Base-by-base conservation (phyloP, 768 basidiomycete genomes). In the Suillus spraguei region DNA sequence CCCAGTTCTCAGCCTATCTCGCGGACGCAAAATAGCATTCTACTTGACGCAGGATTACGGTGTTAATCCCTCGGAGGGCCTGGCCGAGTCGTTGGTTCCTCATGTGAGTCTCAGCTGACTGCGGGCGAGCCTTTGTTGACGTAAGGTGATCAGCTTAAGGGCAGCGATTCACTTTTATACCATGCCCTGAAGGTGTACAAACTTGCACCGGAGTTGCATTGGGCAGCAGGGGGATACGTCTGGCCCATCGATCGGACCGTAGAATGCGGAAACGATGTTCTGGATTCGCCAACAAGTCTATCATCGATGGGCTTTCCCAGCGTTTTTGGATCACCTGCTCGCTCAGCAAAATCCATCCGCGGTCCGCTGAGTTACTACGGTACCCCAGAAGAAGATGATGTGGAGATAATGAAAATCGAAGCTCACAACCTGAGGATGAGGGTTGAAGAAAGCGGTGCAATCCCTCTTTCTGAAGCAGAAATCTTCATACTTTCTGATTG, bases 161-260 rank as follows among this genome's bases (percentile, higher is more conserved):
- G 89, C 41, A 87, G 87, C 24, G 92, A 94, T 69, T 86, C 88
- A 5, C 73, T 91, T 38, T 74, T 94, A 9, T 92, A 91, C 72
- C 89, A 91, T 59, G 88, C 91, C 3, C 76, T 93, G 71, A 91
- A 90, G 73, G 74, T 88, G 44, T 91, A 87, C 79, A 92, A 92
- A 64, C 85, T 94, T 53, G 74, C 78, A 1, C 89, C 90, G 0
- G 89, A 89, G 64, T 81, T 94, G 1, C 89, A 89, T 64, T 94
- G 90, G 88, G 86, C 87, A 20, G 92, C 92, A 38, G 91, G 91
- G 2, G 91, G 91, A 22, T 92, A 89, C 72, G 81, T 94, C 65
- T 94, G 92, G 92, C 87, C 91, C 0, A 80, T 85, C 32, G 88
- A 90, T 68, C 84, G 85, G 59, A 82, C 84, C 0, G 87, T 92